Evolutionary conservation across 371 early-diverging fungal species (phyloP), one percentile per base, ranked within the genome.

Genomic region (Apophysomyces elegans): DNA sequence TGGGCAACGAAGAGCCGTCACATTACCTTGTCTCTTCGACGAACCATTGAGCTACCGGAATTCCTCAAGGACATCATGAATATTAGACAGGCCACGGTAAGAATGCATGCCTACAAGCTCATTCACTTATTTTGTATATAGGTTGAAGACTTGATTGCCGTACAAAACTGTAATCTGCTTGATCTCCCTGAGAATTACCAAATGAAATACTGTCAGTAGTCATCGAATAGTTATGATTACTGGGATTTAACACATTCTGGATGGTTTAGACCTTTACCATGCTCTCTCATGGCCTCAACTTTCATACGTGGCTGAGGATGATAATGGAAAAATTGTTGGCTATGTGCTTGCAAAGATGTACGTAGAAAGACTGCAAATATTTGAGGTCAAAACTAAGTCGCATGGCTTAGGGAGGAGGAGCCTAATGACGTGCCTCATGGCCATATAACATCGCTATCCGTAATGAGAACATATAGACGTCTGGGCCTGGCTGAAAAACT

Each of bases 131-230:
- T 59, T 46, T 36, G 6, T 43, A 26, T 35, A 16, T 71, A 93
- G 90, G 81, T 88, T 38, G 88, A 90, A 39, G 95, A 95, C 71
- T 76, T 93, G 78, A 79, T 92, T 46, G 87, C 84, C 37, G 91
- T 99, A 88, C 98, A 99, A 84, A 90, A 95, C 74, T 96, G 96
- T 88, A 99, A 99, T 80, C 81, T 99, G 65, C 84, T 87, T 66
- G 97, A 98, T 79, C 87, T 99, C 60, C 99, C 99, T 4, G 99
- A 99, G 76, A 99, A 99, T 87, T 99, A 99, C 79, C 94, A 94
- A 73, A 94, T 99, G 92, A 99, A 99, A 79, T 99, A 98, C 81
- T 99, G 90, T 84, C 83, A 83, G 82, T 50, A 44, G 11, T 39
- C 36, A 47, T 1, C 43, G 16, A 21, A 38, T 26, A 16, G 6